Evolutionary conservation across 768 basidiomycete species (phyloP).

Genomic region (Mycena venus): DNA sequence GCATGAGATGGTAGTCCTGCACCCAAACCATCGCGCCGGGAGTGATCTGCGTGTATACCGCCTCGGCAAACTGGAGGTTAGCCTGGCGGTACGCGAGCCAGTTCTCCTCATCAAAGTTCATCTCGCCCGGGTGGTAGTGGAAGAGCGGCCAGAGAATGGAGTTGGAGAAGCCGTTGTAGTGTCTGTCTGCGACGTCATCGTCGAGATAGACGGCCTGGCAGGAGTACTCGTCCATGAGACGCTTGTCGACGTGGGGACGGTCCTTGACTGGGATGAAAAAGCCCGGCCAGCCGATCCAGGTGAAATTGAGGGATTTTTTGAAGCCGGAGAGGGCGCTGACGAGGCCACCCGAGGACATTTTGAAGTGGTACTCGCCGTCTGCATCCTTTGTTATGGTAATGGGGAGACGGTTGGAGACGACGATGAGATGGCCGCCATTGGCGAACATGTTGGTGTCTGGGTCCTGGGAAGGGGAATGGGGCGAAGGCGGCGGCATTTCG

Average conservation of each 20-base stretch:
- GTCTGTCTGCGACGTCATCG: slow-evolving; percentile 97
- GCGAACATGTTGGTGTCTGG: slow-evolving; percentile 56
- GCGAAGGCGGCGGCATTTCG: slow-evolving; percentile 43
- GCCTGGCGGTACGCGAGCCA: slow-evolving; percentile 99
- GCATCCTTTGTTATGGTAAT: slow-evolving; percentile 96
- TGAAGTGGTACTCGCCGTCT: slow-evolving; percentile 94
- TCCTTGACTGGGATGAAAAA: slow-evolving; percentile 95
- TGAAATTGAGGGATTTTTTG: slow-evolving; percentile 98
- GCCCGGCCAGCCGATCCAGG: slow-evolving; percentile 97
- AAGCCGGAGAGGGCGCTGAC: slow-evolving; percentile 97
- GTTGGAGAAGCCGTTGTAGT: slow-evolving; percentile 99
- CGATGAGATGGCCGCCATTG: slow-evolving; percentile 83
- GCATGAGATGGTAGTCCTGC: slow-evolving; percentile 98
- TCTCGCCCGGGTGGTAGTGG: slow-evolving; percentile 99
- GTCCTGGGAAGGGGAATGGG: slow-evolving; percentile 44
- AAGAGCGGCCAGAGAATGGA: slow-evolving; percentile 99
- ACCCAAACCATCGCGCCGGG: slow-evolving; percentile 99
- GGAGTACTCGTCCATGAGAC: slow-evolving; percentile 94
- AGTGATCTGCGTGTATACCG: slow-evolving; percentile 80
- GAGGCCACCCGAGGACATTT: slow-evolving; percentile 98
- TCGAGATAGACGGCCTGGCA: slow-evolving; percentile 99
- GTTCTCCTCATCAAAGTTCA: slow-evolving; percentile 99
- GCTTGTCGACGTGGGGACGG: slow-evolving; percentile 90
- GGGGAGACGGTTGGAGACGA: slow-evolving; percentile 95
- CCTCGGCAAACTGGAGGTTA: slow-evolving; percentile 95